Evolutionary conservation across 1,139 yeast species (phyloP), one percentile per base, ranked within the genome.

Genomic region (Blastobotrys persicus): DNA sequence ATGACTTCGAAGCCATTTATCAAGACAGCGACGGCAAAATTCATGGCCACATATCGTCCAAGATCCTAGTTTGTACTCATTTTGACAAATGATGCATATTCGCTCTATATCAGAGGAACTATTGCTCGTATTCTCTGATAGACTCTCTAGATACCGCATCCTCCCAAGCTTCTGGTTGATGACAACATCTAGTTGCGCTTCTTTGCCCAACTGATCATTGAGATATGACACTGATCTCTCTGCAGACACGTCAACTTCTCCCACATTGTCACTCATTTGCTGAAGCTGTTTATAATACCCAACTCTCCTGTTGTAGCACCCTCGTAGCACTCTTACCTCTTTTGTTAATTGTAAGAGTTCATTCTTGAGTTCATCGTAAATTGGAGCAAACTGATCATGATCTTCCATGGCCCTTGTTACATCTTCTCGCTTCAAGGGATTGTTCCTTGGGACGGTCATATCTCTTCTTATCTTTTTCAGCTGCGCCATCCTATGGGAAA

Each of bases 41-140:
- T 83, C 83, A 66, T 91, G 98, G 0, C 97, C 97, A 74, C 98
- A 91, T 16, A 80, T 81, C 0, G 95, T 84, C 53, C 91, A 72
- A 0, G 92, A 77, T 0, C 98, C 98, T 43, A 81, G 73, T 2
- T 80, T 74, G 42, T 89, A 88, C 1, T 77, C 65, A 2, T 80
- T 75, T 19, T 85, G 79, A 64, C 98, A 92, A 56, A 92, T 89
- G 41, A 83, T 77, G 67, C 98, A 92, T 45, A 76, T 69, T 52
- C 75, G 64, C 2, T 73, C 77, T n/a, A 42, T 28, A 2, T 34
- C 34, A 6, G 44, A 33, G 7, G 72, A 72, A 5, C 70, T 55
- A 6, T 55, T 53, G 2, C 59, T 62, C 2, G 50, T 54, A 4
- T 56, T 59, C 13, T 54, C 59, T 16, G 63, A 67, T 47, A 88